These are phyloP conservation scores for Citrus australasica DNA, from an alignment of 345 rosid genomes.

Conservation along the genomic window DNA sequence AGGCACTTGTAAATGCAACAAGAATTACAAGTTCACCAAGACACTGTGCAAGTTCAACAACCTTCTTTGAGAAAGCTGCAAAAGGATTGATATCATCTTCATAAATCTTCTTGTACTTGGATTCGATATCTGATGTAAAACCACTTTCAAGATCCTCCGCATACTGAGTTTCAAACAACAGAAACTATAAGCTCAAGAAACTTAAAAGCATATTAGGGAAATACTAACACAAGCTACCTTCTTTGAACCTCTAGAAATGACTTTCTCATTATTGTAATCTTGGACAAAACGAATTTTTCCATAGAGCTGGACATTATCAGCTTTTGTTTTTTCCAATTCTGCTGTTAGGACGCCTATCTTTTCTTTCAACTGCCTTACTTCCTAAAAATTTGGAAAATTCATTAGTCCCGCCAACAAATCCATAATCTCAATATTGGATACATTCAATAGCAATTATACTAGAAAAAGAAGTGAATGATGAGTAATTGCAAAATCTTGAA, in stretches of 20 bases:
- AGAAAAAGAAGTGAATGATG: not conserved
- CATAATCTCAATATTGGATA: not conserved
- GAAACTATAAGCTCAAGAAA: constrained; percentile 7
- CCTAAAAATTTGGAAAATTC: constrained; percentile 40
- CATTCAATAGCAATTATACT: not conserved
- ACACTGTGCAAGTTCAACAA: constrained; percentile 14
- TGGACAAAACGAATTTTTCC: constrained; percentile 97
- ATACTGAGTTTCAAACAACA: constrained; percentile 37
- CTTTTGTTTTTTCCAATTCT: constrained; percentile 87
- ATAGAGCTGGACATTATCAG: constrained; percentile 92
- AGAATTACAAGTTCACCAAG: not conserved
- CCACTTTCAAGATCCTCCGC: constrained; percentile 94
- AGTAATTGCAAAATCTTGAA: not conserved
- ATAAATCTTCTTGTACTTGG: constrained; percentile 96
- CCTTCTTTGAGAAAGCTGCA: constrained; percentile 98
- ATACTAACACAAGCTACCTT: constrained; percentile 43
- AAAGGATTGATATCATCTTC: constrained; percentile 98
- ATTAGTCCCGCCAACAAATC: not conserved
- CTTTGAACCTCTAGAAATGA: constrained; percentile 89
- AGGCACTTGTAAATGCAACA: not conserved
- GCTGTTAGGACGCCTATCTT: constrained; percentile 62
- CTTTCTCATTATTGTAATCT: constrained; percentile 93
- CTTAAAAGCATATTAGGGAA: not conserved
- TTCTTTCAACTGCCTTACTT: constrained; percentile 87
- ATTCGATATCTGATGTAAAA: constrained; percentile 87